phyloP scores from a whole-genome alignment of 2,329 filamentous ascomycete species.

The Cytospora piceicola region DNA sequence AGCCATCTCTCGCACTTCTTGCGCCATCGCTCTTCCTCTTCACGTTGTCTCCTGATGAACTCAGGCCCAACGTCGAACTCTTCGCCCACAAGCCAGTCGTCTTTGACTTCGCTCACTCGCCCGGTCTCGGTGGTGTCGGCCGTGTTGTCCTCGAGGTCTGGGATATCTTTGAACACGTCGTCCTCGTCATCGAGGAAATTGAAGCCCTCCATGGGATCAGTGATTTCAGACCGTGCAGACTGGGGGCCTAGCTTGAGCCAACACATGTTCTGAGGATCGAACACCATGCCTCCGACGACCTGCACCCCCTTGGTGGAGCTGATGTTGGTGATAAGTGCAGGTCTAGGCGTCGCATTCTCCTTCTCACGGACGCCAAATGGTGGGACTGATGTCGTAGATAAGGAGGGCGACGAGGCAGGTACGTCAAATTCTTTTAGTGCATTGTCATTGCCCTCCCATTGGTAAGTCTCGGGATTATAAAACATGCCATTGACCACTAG shows the following conservation, averaged over 20 bases:
- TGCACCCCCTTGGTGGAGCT: slow-evolving; percentile 84
- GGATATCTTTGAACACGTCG: slow-evolving; percentile 93
- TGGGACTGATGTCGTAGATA: slow-evolving; percentile 52
- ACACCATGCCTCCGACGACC: slow-evolving; percentile 97
- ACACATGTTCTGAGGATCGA: slow-evolving; percentile 95
- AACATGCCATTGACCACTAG: slow-evolving; percentile 91
- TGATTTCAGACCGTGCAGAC: slow-evolving; percentile 50
- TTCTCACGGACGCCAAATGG: slow-evolving; percentile 55
- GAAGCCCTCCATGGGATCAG: slow-evolving; percentile 65
- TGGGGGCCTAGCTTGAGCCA: slow-evolving; percentile 80
- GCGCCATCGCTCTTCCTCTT: slow-evolving; percentile 91
- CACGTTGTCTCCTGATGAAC: slow-evolving; percentile 84
- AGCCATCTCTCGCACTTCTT: slow-evolving; percentile 89
- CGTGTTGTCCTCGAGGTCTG: slow-evolving; percentile 77
- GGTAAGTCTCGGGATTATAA: slow-evolving; percentile 84
- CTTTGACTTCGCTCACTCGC: slow-evolving; percentile 65
- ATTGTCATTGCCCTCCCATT: slow-evolving; percentile 97
- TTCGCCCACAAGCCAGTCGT: slow-evolving; percentile 87
- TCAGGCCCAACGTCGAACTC: slow-evolving; percentile 97
- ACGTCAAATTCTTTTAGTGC: slow-evolving; percentile 77
- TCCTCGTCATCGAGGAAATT: slow-evolving; percentile 77
- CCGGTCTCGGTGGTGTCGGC: slow-evolving; percentile 54
- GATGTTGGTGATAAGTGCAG: slow-evolving; percentile 90
- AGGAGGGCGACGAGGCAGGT: slow-evolving; percentile 55
- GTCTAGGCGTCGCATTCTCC: slow-evolving; percentile 62